phyloP scores from a whole-genome alignment of 2,329 filamentous ascomycete species.

The Colletotrichum tanaceti region DNA sequence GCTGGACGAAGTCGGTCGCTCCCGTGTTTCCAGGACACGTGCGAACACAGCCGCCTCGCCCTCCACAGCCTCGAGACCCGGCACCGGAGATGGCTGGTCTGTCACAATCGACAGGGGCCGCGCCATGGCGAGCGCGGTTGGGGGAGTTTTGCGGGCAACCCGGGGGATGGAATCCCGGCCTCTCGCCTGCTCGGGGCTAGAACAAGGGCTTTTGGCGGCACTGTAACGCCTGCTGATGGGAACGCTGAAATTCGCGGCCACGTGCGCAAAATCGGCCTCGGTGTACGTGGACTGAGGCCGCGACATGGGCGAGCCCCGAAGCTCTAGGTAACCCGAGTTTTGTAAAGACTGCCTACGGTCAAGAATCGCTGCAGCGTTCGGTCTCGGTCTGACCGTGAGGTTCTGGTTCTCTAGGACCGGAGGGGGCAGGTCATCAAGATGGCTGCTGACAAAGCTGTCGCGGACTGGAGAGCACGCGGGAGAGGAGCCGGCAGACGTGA shows the following conservation, averaged over 20 bases:
- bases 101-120: conserved; percentile 66
- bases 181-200: conserved; percentile 42
- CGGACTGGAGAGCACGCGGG: conserved; percentile 67
- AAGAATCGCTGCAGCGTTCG: conserved; percentile 64
- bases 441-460: conserved; percentile 60
- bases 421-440: conserved; percentile 39
- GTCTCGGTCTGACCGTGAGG: conserved; percentile 54
- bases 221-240: conserved; percentile 62
- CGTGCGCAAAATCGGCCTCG: conserved; percentile 43
- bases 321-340: conserved; percentile 57
- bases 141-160: conserved; percentile 52
- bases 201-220: conserved; percentile 47
- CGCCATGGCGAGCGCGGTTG: conserved; percentile 60
- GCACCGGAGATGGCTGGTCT: conserved; percentile 62
- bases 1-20: not conserved
- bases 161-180: conserved; percentile 45
- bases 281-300: conserved; percentile 44
- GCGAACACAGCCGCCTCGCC: conserved; percentile 2
- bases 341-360: conserved; percentile 66
- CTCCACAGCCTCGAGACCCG: conserved; percentile 17
- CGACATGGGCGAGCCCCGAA: conserved; percentile 46
- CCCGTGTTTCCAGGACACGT: not conserved
- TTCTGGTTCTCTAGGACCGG: conserved; percentile 41
- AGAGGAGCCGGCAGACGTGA: conserved; percentile 70
- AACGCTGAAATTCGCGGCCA: conserved; percentile 65